A percentile compares a stretch with the other conserved stretches of the same genome.
These are phyloP conservation scores for Pittosporum tobira DNA, from an alignment of 129 eudicot genomes.

Conservation along the genomic window DNA sequence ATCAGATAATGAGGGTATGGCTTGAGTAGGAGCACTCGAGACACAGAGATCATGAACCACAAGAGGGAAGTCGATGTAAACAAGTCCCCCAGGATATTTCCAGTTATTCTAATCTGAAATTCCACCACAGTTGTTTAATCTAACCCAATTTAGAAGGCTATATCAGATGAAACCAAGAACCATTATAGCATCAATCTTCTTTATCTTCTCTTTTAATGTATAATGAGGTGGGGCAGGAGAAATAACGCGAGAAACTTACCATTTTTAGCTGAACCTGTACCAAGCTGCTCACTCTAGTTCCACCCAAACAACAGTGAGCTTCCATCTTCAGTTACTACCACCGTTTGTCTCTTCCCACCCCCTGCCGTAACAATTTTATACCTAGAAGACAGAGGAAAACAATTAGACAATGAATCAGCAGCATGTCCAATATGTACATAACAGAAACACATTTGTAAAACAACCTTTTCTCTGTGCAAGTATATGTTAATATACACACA, in stretches of 20 bases:
- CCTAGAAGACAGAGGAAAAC: slow-evolving; percentile 28
- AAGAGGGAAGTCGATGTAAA: too few species aligned
- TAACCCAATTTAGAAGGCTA: background rate
- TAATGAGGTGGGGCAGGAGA: background rate
- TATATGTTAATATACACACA: too few species aligned
- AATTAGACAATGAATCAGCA: background rate
- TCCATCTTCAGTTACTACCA: slow-evolving; percentile 72
- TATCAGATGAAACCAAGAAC: background rate
- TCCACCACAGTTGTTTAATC: too few species aligned
- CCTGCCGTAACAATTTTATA: slow-evolving; percentile 64
- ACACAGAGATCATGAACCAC: too few species aligned
- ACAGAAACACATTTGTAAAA: too few species aligned
- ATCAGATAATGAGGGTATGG: too few species aligned
- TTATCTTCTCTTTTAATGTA: background rate
- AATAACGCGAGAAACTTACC: slow-evolving; percentile 32
- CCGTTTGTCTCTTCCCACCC: slow-evolving; percentile 74
- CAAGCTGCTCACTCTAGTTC: slow-evolving; percentile 96
- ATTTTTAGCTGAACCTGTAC: slow-evolving; percentile 69
- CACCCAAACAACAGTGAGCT: slow-evolving; percentile 76
- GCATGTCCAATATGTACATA: background rate
- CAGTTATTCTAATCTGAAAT: too few species aligned
- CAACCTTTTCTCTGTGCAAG: too few species aligned
- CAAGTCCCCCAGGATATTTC: too few species aligned
- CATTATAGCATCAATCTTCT: background rate
- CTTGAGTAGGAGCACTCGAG: too few species aligned